Evolutionary conservation across 2,329 filamentous ascomycete species (phyloP), one percentile per base, ranked within the genome.

Genomic region (Delphinella strobiligena): DNA sequence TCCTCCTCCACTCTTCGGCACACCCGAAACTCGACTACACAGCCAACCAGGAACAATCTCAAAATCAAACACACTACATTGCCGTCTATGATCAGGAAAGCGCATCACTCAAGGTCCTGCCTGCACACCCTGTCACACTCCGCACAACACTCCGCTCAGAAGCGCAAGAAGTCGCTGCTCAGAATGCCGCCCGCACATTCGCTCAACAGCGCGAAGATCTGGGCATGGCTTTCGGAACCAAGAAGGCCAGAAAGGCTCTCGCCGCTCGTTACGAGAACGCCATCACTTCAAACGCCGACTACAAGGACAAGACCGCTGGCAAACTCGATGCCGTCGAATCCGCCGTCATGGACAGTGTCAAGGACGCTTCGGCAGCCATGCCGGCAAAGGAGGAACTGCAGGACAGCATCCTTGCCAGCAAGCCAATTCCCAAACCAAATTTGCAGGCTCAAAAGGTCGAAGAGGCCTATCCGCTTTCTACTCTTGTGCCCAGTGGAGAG

Each of bases 171-270:
- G 53, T 63, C 35, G 34, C 37, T 5, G 52, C 50, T 27, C 41
- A 54, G 49, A 41, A 60, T 48, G 33, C 34, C 11, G 45, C 46
- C 14, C 46, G 48, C 17, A 54, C 50, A n/a, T 72, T 71, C 52
- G 63, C 71, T 51, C 73, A 80, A 19, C 72, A 74, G 54, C 75
- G 74, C 49, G 79, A 77, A 50, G 74, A 79, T 2, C 75, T 93
- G 10, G 82, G 82, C 31, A 72, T 82, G 51, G 77, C 80, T 22
- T 93, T 93, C 53, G 85, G 85, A 57, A 89, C 83, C 18, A 87
- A 84, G 66, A 89, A 88, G 62, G 81, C 84, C 16, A 82, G 79
- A 68, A 89, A 88, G 63, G 80, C 76, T 1, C 76, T 91, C 49
- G 68, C 71, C 19, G 73, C 78, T 41, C 69, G 74, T 47, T 76